Conservation (phyloP, 345 rosid species). For the Gossypium arboreum region DNA sequence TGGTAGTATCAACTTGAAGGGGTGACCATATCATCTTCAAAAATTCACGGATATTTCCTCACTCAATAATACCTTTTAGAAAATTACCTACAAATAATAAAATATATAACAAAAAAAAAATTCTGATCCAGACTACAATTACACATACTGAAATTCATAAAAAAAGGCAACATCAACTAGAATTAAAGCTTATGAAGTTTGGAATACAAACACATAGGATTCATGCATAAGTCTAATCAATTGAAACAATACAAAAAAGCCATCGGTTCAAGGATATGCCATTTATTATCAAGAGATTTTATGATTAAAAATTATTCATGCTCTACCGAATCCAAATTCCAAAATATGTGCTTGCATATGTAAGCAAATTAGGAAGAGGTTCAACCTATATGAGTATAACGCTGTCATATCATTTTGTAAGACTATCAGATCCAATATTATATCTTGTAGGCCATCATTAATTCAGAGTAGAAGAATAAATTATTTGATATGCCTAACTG, state of each 20-base stretch:
- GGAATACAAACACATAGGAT: background rate
- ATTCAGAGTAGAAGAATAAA: no score
- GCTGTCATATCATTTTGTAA: background rate
- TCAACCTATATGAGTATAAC: background rate
- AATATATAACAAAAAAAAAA: background rate
- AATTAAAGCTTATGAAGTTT: background rate
- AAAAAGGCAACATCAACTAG: background rate
- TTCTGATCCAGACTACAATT: background rate
- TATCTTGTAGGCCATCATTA: background rate
- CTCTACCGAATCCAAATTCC: background rate
- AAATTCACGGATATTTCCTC: background rate
- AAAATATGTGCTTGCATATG: background rate
- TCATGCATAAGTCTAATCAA: background rate
- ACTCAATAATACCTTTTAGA: background rate
- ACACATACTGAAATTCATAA: background rate
- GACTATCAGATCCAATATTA: conserved; percentile 11
- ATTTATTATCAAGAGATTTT: background rate
- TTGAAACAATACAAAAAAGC: background rate
- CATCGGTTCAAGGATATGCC: background rate
- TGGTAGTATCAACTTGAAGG: background rate
- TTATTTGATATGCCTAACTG: background rate
- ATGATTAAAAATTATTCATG: background rate
- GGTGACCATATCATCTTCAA: background rate
- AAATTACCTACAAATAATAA: background rate
- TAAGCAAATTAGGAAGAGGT: background rate